Percentiles rank a stretch among this genome's conserved stretches.
Evolutionary conservation across 2,329 filamentous ascomycete species (phyloP).

Genomic region (Akanthomyces muscarius): DNA sequence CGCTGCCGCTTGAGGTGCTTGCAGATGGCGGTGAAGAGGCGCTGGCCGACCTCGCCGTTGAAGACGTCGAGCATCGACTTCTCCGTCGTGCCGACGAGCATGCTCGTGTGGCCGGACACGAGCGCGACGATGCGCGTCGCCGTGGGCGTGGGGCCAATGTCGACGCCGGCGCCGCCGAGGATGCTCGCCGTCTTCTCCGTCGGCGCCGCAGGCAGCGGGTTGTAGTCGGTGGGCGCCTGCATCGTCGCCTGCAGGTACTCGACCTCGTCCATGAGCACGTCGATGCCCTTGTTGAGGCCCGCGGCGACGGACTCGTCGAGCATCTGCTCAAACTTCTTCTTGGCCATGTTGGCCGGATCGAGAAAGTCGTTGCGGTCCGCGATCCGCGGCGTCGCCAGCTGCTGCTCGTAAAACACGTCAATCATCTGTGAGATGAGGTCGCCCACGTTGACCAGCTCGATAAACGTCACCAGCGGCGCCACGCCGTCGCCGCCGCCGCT

Average conservation of each 20-base stretch:
- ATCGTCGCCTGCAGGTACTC: conserved; percentile 91
- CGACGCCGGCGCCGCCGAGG: conserved; percentile 31
- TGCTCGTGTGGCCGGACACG: conserved; percentile 81
- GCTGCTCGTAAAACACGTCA: conserved; percentile 97
- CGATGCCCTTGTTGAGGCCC: conserved; percentile 94
- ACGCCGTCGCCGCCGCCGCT: conserved; percentile 59
- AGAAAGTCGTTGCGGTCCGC: conserved; percentile 93
- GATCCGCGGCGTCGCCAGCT: conserved; percentile 76
- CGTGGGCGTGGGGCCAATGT: conserved; percentile 69
- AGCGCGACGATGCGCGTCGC: conserved; percentile 79
- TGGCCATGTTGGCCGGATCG: conserved; percentile 84
- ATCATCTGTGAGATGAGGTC: conserved; percentile 99
- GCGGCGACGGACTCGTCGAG: conserved; percentile 94
- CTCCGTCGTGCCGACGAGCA: conserved; percentile 92
- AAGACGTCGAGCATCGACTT: conserved; percentile 98
- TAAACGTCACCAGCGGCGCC: conserved; percentile 87
- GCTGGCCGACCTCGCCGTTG: conserved; percentile 92
- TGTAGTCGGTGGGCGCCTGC: conserved; percentile 85
- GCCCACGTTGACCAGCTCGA: conserved; percentile 96
- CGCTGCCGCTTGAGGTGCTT: conserved; percentile 97
- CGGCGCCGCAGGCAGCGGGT: conserved; percentile 50
- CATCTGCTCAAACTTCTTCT: conserved; percentile 99
- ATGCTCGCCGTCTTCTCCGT: conserved; percentile 25
- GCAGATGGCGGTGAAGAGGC: conserved; percentile 86
- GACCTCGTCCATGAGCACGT: conserved; percentile 97